Conservation (phyloP, 2,329 filamentous ascomycete genomes). For the Ceratocystis cubensis region DNA sequence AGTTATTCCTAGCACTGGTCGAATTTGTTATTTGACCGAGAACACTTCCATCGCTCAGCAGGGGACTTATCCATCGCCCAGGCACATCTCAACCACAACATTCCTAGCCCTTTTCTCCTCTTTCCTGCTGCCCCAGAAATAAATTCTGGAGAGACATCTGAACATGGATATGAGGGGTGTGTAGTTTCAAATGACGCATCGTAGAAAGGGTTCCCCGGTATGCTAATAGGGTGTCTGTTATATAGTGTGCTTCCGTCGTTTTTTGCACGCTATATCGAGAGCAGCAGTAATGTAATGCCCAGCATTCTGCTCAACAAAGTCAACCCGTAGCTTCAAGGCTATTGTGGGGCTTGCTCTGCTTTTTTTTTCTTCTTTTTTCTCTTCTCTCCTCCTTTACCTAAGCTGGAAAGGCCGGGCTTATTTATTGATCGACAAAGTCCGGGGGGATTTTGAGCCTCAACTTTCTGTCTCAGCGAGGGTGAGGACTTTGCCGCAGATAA, state of each 20-base stretch:
- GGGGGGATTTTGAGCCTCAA: conserved; percentile 20
- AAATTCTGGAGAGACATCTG: not conserved
- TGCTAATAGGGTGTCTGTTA: not conserved
- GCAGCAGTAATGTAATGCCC: not conserved
- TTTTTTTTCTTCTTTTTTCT: not conserved
- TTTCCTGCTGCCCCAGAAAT: conserved; percentile 13
- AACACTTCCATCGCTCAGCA: not conserved
- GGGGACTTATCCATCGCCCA: not conserved
- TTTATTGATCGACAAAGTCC: conserved; percentile 15
- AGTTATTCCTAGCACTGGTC: not conserved
- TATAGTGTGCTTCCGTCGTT: not conserved
- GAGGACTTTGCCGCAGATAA: not conserved
- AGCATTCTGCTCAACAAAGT: too few relatives aligned
- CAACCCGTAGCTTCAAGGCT: not conserved
- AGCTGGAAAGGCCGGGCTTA: not conserved
- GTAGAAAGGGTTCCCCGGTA: not conserved
- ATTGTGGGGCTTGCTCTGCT: not conserved
- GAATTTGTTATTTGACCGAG: conserved; percentile 6
- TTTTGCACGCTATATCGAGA: not conserved
- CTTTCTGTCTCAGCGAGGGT: conserved; percentile 1
- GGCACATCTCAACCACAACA: conserved; percentile 5
- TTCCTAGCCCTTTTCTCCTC: conserved; percentile 16
- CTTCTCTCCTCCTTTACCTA: not conserved
- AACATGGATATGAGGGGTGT: not conserved
- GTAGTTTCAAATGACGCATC: conserved; percentile 5